Percentiles rank a stretch among this genome's conserved stretches.
Evolutionary conservation across 257 asterid genomes (phyloP).

Genomic region (Przewalskia tangutica): DNA sequence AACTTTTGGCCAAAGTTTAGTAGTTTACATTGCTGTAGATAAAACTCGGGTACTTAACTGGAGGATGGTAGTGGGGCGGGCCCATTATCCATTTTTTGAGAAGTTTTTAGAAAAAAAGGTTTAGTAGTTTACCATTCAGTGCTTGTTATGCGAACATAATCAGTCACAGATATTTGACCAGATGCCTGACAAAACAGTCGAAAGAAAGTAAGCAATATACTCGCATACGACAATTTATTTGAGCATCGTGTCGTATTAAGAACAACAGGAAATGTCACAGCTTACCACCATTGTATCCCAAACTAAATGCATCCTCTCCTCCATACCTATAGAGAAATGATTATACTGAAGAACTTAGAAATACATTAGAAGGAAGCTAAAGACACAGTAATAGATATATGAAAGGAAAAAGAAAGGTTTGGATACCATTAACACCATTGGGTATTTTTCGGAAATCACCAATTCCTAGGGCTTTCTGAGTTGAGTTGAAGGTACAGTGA

Average conservation of each 20-base stretch:
- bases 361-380: background rate
- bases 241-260: background rate
- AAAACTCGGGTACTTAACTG: background rate
- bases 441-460: constrained; percentile 93
- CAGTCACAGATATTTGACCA: constrained; percentile 72
- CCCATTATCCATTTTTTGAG: background rate
- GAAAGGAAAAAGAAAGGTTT: background rate
- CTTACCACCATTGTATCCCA: constrained; percentile 99
- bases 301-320: constrained; percentile 95
- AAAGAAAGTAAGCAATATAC: background rate
- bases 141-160: constrained; percentile 78
- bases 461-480: constrained; percentile 78
- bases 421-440: constrained; percentile 86
- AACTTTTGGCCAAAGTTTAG: background rate
- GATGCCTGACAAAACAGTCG: constrained; percentile 40
- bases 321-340: constrained; percentile 48
- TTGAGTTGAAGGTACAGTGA: constrained; percentile 87
- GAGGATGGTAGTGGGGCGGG: background rate
- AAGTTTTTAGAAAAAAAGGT: background rate
- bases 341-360: background rate
- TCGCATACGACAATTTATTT: background rate
- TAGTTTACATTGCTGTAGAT: background rate
- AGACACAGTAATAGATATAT: background rate
- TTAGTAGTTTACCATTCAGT: constrained; percentile 53
- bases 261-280: background rate